A percentile compares a stretch with the other conserved stretches of the same genome.
Evolutionary conservation across 768 basidiomycete genomes (phyloP).

Genomic region (Nidularia pulvinata): DNA sequence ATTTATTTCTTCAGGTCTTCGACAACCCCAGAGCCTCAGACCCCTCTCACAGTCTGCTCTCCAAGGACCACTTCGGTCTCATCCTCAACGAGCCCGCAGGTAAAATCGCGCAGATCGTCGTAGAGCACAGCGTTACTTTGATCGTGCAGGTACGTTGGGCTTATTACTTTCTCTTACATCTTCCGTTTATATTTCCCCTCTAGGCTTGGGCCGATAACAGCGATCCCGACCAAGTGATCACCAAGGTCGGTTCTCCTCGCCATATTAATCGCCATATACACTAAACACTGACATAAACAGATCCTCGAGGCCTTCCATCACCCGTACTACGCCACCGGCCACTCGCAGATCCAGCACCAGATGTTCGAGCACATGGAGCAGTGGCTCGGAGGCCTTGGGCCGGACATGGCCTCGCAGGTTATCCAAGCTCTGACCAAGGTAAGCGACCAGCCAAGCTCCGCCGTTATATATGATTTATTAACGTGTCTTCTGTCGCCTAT

Average conservation of each 20-base stretch:
- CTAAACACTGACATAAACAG: slow-evolving; percentile 20
- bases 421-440: slow-evolving; percentile 56
- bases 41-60: slow-evolving; percentile 72
- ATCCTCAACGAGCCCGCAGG: slow-evolving; percentile 78
- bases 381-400: slow-evolving; percentile 50
- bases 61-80: slow-evolving; percentile 75
- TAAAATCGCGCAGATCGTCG: slow-evolving; percentile 68
- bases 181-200: neutral
- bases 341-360: slow-evolving; percentile 51
- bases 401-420: slow-evolving; percentile 39
- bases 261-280: neutral
- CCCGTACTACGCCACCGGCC: slow-evolving; percentile 59
- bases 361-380: slow-evolving; percentile 59
- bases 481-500: neutral
- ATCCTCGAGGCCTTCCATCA: slow-evolving; percentile 71
- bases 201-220: slow-evolving; percentile 50
- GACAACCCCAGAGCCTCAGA: slow-evolving; percentile 66
- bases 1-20: slow-evolving; percentile 70
- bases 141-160: slow-evolving; percentile 44
- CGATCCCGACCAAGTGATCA: slow-evolving; percentile 42
- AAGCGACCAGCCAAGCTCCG: slow-evolving; percentile 1
- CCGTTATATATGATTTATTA: neutral
- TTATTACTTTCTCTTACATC: too few species aligned
- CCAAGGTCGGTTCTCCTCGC: slow-evolving; percentile 27
- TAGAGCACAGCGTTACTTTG: slow-evolving; percentile 57